These are phyloP conservation scores for Cercospora sp. DNA, from an alignment of 2,329 filamentous ascomycete genomes.

Conservation along the genomic window DNA sequence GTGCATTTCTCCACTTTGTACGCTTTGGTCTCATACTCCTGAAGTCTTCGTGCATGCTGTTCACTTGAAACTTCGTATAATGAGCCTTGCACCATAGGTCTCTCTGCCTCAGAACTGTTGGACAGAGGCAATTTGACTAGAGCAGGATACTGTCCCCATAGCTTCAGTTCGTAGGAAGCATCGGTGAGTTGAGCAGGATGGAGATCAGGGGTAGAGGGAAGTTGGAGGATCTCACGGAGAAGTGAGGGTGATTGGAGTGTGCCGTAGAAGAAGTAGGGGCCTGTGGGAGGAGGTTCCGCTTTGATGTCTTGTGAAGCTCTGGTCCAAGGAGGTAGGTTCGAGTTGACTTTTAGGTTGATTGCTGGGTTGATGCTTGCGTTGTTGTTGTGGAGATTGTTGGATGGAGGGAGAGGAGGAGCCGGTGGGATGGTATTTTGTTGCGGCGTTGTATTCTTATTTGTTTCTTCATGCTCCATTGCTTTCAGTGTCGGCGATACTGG, in stretches of 20 bases:
- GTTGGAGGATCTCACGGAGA: neutral
- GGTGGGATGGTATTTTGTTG: neutral
- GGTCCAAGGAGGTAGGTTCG: neutral
- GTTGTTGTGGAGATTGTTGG: neutral
- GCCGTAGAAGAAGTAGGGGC: conserved; percentile 44
- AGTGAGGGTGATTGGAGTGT: conserved; percentile 30
- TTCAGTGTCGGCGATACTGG: neutral
- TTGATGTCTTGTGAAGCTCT: neutral
- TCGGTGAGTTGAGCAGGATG: neutral
- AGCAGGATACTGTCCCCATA: neutral
- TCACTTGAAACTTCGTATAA: neutral
- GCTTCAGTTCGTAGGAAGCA: neutral
- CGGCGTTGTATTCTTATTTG: neutral
- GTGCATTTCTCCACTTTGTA: neutral
- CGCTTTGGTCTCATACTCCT: neutral
- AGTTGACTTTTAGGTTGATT: neutral
- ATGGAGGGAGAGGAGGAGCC: neutral
- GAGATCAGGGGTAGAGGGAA: neutral
- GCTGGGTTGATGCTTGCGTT: neutral
- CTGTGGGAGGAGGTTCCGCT: conserved; percentile 31
- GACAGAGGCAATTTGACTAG: neutral
- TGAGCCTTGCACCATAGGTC: neutral
- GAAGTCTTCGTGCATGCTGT: neutral
- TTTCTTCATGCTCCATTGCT: neutral
- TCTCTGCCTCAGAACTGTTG: neutral